Evolutionary conservation across 2,329 filamentous ascomycete species (phyloP).

Genomic region (Phaeoacremonium minimum): DNA sequence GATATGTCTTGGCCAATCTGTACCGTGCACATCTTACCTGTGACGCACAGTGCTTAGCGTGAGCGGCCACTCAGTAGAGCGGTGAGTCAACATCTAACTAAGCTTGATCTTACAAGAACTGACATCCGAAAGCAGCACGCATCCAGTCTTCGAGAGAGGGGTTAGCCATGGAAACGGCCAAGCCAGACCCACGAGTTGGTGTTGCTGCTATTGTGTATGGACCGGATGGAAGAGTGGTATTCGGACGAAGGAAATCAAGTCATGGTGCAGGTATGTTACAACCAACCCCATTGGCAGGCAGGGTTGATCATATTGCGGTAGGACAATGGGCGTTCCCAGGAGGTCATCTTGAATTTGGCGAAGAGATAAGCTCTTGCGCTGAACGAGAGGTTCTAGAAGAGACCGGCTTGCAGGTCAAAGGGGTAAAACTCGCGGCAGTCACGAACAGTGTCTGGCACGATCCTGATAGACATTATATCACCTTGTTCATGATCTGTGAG

Average conservation of each 20-base stretch:
- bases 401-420: conserved; percentile 55
- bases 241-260: conserved; percentile 42
- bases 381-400: conserved; percentile 67
- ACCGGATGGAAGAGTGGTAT: conserved; percentile 35
- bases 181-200: conserved; percentile 37
- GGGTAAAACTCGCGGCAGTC: conserved; percentile 49
- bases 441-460: conserved; percentile 63
- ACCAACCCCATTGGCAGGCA: too few species aligned
- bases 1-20: too few species aligned
- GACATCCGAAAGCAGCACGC: too few species aligned
- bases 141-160: too few species aligned
- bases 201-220: conserved; percentile 42
- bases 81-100: too few species aligned
- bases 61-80: too few species aligned
- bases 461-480: conserved; percentile 69
- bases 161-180: conserved; percentile 15
- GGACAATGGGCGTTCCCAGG: conserved; percentile 60
- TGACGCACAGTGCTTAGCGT: too few species aligned
- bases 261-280: conserved; percentile 41
- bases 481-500: conserved; percentile 59
- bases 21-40: too few species aligned
- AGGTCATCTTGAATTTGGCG: conserved; percentile 69
- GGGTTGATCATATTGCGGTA: too few species aligned
- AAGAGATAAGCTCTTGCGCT: conserved; percentile 59
- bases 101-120: too few species aligned